Evolutionary conservation across 1,284 basidiomycete genomes (phyloP), one percentile per base, ranked within the genome.

Genomic region (Ustilago cynodontis): DNA sequence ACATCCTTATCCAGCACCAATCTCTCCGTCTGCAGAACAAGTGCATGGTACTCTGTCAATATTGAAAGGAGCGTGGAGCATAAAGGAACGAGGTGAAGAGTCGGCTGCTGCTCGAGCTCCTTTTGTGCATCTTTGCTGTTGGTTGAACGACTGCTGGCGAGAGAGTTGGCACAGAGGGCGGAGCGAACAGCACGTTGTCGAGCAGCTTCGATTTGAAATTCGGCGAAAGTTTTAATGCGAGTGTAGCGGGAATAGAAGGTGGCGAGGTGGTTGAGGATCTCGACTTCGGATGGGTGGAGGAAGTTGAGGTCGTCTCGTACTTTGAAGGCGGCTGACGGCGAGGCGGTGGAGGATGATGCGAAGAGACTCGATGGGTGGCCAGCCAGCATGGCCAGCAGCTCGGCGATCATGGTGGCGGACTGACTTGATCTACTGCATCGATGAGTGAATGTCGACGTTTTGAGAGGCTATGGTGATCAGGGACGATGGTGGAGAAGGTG

Each of bases 321-420:
- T 26, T 65, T 60, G 39, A 73, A 69, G 2, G 73, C 20, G 8
- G 50, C 37, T 8, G 51, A 31, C 24, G 50, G 3, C 20, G 47
- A 24, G 43, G 63, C 16, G 8, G 31, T 45, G 1, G 63, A 73
- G 4, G 74, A 74, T 4, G 75, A 79, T 11, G 76, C 68, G 35
- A 79, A 79, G 1, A 79, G 63, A 39, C 67, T 74, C n/a, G 74
- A 77, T 0, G 71, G 71, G 39, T 79, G 77, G 9, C 77, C 77
- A n/a, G 65, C 67, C 49, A 79, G 60, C 55, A 72, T 68, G 3
- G 74, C 71, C 29, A 79, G 68, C 51, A 79, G 63, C 53, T 79
- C 77, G 2, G 73, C 74, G 16, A 79, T 68, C 76, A 78, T 78
- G 0, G 11, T 63, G 51, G 9, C 18, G n/a, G 26, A 7, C 20